Conservation (phyloP, 2,329 filamentous ascomycete genomes). For the Colletotrichum noveboracense region DNA sequence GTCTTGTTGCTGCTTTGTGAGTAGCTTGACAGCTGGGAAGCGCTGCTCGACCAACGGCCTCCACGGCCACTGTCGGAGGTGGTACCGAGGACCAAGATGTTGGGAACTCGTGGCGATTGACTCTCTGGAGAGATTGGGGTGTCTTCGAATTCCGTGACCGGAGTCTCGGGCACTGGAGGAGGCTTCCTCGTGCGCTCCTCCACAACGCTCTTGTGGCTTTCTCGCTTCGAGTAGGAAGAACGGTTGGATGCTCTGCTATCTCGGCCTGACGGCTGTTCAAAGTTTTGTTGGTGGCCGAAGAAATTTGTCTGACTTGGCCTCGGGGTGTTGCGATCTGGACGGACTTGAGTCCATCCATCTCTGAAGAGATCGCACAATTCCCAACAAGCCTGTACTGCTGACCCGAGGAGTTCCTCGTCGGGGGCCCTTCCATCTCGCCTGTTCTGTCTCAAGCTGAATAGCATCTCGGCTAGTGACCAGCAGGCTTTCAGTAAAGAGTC, state of each 20-base stretch:
- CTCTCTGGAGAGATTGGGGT: conserved; percentile 83
- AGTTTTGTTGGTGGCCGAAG: conserved; percentile 50
- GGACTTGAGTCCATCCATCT: conserved; percentile 88
- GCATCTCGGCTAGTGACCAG: conserved; percentile 90
- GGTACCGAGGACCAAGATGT: conserved; percentile 86
- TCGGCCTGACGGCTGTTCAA: conserved; percentile 53
- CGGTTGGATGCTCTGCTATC: conserved; percentile 58
- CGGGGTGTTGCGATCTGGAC: conserved; percentile 85
- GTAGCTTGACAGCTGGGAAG: conserved; percentile 79
- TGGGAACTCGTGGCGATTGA: conserved; percentile 76
- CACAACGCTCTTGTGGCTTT: conserved; percentile 54
- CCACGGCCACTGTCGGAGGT: conserved; percentile 62
- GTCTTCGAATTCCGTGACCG: conserved; percentile 94
- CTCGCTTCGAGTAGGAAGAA: conserved; percentile 57
- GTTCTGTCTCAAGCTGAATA: conserved; percentile 88
- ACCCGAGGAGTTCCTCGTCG: conserved; percentile 85
- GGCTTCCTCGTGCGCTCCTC: conserved; percentile 56
- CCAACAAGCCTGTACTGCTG: conserved; percentile 92
- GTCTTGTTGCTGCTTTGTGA: conserved; percentile 72
- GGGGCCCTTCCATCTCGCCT: conserved; percentile 73
- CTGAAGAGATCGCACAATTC: conserved; percentile 93
- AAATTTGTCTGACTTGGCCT: conserved; percentile 81
- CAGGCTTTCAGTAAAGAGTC: conserved; percentile 85
- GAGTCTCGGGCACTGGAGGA: conserved; percentile 77
- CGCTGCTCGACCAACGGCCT: conserved; percentile 81